Conservation (phyloP, 2,329 filamentous ascomycete genomes). For the Lecanicillium sp. region DNA sequence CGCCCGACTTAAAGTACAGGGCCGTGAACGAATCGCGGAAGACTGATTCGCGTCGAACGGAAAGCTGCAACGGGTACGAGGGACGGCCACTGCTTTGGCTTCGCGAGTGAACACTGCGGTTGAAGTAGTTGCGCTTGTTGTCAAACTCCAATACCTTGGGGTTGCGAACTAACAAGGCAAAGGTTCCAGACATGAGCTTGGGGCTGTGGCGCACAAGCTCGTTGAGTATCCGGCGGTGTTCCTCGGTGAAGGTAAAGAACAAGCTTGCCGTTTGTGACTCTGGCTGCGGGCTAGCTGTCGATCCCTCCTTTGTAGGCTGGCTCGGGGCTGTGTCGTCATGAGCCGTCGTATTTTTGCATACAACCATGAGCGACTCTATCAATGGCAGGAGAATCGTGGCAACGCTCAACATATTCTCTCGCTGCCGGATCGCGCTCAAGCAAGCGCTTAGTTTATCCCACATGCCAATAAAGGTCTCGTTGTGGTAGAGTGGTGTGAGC, state of each 20-base stretch:
- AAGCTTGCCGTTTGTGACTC: constrained; percentile 78
- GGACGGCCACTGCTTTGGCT: constrained; percentile 62
- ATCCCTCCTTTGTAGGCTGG: constrained; percentile 55
- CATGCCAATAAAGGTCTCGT: constrained; percentile 78
- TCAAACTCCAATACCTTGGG: constrained; percentile 98
- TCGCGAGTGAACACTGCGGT: constrained; percentile 72
- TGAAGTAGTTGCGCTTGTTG: constrained; percentile 99
- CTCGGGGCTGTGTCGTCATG: constrained; percentile 54
- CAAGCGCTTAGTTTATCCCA: constrained; percentile 92
- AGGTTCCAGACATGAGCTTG: constrained; percentile 97
- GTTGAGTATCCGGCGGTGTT: constrained; percentile 95
- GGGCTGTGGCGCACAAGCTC: constrained; percentile 95
- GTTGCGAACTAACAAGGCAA: constrained; percentile 93
- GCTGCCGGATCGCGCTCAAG: constrained; percentile 77
- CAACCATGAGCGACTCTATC: constrained; percentile 96
- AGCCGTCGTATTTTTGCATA: constrained; percentile 93
- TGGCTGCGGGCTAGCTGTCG: constrained; percentile 65
- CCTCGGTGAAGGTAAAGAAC: constrained; percentile 97
- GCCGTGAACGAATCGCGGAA: constrained; percentile 98
- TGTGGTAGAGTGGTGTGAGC: constrained; percentile 81
- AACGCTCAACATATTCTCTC: constrained; percentile 93
- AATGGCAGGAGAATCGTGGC: constrained; percentile 90
- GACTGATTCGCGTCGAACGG: constrained; percentile 86
- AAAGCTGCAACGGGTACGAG: constrained; percentile 67
- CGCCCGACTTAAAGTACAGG: constrained; percentile 92